These are phyloP conservation scores for Claviceps sorghi DNA, from an alignment of 2,329 filamentous ascomycete genomes.

Conservation along the genomic window DNA sequence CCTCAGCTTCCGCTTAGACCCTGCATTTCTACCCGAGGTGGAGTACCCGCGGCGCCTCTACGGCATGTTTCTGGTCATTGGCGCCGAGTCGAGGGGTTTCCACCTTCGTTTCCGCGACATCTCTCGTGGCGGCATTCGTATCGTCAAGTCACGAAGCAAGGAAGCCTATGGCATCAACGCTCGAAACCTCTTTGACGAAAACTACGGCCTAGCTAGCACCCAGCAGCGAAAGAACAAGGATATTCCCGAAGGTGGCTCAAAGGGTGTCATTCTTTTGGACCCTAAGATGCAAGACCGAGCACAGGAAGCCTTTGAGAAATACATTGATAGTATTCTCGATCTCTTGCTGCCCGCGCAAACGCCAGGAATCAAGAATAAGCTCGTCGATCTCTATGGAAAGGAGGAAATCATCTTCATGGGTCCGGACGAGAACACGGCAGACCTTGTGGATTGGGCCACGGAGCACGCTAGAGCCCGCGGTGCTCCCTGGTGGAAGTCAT, in stretches of 20 bases:
- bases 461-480: conserved; percentile 77
- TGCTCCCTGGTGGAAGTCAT: conserved; percentile 98
- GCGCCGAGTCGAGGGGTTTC: conserved; percentile 91
- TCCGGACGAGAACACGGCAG: conserved; percentile 95
- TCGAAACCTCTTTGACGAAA: conserved; percentile 92
- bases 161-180: conserved; percentile 96
- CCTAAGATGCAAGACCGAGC: conserved; percentile 88
- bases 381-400: conserved; percentile 89
- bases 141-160: conserved; percentile 93
- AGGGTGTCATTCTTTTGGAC: conserved; percentile 92
- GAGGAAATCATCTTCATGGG: conserved; percentile 98
- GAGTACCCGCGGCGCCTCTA: conserved; percentile 92
- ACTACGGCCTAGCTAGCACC: conserved; percentile 94
- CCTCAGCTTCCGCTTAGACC: conserved; percentile 86
- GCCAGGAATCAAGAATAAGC: conserved; percentile 96
- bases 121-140: conserved; percentile 89
- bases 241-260: conserved; percentile 94
- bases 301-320: conserved; percentile 92
- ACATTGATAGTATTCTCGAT: conserved; percentile 97
- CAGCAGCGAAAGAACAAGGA: conserved; percentile 99
- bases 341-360: conserved; percentile 78
- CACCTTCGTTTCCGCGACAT: conserved; percentile 96
- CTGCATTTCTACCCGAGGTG: conserved; percentile 71
- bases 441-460: conserved; percentile 97
- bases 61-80: conserved; percentile 97